phyloP scores from a whole-genome alignment of 768 basidiomycete genomes.

The Gelatoporia subvermispora region DNA sequence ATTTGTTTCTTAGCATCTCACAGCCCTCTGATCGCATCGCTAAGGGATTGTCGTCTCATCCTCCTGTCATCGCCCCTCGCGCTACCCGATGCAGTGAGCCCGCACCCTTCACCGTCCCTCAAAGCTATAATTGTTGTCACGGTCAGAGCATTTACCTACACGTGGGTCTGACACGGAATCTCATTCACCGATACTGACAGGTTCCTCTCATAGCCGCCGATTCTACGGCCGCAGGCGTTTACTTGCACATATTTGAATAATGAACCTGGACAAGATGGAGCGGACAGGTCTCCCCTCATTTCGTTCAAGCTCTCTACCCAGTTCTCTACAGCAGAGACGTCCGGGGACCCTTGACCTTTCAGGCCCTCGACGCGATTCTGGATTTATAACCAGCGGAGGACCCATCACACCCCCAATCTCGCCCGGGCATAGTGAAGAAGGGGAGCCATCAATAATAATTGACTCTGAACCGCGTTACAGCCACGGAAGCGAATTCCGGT shows the following conservation, averaged over 20 bases:
- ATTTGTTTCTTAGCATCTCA: conserved; percentile 2
- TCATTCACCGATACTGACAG: conserved; percentile 15
- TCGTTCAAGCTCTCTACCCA: conserved; percentile 24
- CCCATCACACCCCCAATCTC: conserved; percentile 72
- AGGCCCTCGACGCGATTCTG: conserved; percentile 33
- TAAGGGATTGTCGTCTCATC: conserved; percentile 8
- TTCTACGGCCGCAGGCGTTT: conserved; percentile 18
- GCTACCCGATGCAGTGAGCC: conserved; percentile 14
- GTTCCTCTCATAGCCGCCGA: conserved; percentile 11
- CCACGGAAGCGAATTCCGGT: conserved; percentile 16
- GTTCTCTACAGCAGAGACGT: conserved; percentile 7
- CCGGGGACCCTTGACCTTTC: conserved; percentile 12
- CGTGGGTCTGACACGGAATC: conserved; percentile 10
- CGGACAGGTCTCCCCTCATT: conserved; percentile 16
- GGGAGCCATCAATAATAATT: conserved; percentile 29
- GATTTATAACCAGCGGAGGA: conserved; percentile 44
- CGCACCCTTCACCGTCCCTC: conserved; percentile 9
- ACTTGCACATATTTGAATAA: conserved; percentile 13
- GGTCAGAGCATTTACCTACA: conserved; percentile 14
- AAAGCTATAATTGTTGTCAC: conserved; percentile 16
- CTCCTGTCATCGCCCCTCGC: conserved; percentile 7
- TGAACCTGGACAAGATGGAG: conserved; percentile 17
- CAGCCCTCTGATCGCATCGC: conserved; percentile 16
- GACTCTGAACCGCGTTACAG: conserved; percentile 35
- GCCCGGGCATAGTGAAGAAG: conserved; percentile 45